Conservation (phyloP, 2,329 filamentous ascomycete genomes). For the Fusarium sambucinum region DNA sequence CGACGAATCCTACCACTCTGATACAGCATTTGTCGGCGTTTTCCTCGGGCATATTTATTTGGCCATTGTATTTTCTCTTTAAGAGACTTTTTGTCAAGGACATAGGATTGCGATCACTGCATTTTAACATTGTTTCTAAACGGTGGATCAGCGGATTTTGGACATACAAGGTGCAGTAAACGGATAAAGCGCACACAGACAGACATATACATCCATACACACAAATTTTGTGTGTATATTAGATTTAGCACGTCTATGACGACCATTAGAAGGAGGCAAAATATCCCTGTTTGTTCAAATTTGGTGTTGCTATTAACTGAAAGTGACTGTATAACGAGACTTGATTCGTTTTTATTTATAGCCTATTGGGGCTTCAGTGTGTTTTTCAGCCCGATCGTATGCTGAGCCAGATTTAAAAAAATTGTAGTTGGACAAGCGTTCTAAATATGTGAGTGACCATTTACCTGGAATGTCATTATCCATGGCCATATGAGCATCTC, state of each 20-base stretch:
- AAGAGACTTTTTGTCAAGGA: background rate
- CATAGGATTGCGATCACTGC: background rate
- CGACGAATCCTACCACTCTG: background rate
- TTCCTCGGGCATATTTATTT: slow-evolving; percentile 20
- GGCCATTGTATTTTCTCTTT: slow-evolving; percentile 3
- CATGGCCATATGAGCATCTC: background rate
- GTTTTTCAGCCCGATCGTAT: background rate
- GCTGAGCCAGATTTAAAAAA: background rate
- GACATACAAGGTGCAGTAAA: slow-evolving; percentile 20
- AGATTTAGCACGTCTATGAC: slow-evolving; percentile 15
- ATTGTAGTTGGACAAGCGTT: background rate
- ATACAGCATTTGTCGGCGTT: slow-evolving; percentile 45
- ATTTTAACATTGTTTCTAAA: slow-evolving; percentile 11
- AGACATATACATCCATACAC: slow-evolving; percentile 17
- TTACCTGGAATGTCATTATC: background rate
- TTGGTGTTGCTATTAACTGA: background rate
- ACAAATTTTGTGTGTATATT: slow-evolving; percentile 16
- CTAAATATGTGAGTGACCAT: background rate
- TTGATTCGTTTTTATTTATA: background rate
- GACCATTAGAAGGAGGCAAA: slow-evolving; percentile 20
- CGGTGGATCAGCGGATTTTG: slow-evolving; percentile 7
- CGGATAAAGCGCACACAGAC: slow-evolving; percentile 10
- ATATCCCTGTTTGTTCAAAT: slow-evolving; percentile 7
- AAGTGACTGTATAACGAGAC: background rate
- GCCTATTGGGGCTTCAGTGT: background rate